phyloP scores from a whole-genome alignment of 768 basidiomycete genomes.

The Gloeostereum incarnatum region DNA sequence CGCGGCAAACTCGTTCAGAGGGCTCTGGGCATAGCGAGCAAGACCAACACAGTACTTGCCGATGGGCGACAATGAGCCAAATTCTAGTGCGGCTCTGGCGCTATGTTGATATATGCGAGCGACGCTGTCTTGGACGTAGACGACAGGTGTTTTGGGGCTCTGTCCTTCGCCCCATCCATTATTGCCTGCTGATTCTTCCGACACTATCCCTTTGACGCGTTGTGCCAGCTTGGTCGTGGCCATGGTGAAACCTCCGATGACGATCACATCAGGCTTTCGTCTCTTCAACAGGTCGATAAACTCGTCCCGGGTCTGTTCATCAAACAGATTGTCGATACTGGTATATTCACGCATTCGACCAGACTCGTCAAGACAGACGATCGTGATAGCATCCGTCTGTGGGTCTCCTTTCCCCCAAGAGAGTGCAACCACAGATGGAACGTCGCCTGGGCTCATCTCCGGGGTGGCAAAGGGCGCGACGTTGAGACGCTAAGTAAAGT shows the following conservation, averaged over 20 bases:
- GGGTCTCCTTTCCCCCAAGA: slow-evolving; percentile 97
- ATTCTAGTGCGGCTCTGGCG: slow-evolving; percentile 76
- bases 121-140: slow-evolving; percentile 84
- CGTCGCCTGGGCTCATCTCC: slow-evolving; percentile 60
- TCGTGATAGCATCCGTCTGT: slow-evolving; percentile 77
- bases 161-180: slow-evolving; percentile 21
- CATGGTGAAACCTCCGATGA: slow-evolving; percentile 81
- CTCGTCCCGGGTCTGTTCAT: slow-evolving; percentile 56
- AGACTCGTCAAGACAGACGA: slow-evolving; percentile 80
- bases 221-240: slow-evolving; percentile 65
- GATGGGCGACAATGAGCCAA: slow-evolving; percentile 63
- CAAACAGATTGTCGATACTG: slow-evolving; percentile 81
- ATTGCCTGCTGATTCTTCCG: slow-evolving; percentile 15
- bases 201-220: slow-evolving; percentile 50
- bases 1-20: slow-evolving; percentile 89
- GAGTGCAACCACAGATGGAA: slow-evolving; percentile 74
- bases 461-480: slow-evolving; percentile 63
- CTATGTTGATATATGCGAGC: slow-evolving; percentile 93
- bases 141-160: slow-evolving; percentile 53
- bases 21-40: slow-evolving; percentile 89
- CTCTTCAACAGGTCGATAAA: slow-evolving; percentile 78
- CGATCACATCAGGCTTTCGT: slow-evolving; percentile 81
- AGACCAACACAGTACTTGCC: slow-evolving; percentile 92
- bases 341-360: slow-evolving; percentile 88
- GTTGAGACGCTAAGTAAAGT: slow-evolving; percentile 59